Conservation (phyloP, 371 early-diverging fungal genomes). For the Batrachochytrium dendrobatidis region DNA sequence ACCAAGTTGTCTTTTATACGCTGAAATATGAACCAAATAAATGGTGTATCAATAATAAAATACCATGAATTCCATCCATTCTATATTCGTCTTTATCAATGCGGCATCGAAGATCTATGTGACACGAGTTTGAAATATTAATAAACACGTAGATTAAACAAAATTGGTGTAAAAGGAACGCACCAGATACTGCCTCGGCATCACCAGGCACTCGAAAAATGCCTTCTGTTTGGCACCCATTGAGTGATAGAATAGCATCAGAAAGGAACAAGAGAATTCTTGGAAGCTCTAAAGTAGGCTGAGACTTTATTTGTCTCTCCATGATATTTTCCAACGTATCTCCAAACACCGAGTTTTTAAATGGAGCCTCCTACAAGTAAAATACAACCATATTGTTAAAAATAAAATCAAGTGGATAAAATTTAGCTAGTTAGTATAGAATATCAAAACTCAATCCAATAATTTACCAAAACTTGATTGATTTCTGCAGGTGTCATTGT, state of each 20-base stretch:
- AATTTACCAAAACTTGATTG: conserved; percentile 58
- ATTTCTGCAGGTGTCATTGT: conserved; percentile 69
- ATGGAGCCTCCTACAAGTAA: conserved; percentile 65
- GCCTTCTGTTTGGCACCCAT: conserved; percentile 83
- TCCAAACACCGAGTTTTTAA: conserved; percentile 86
- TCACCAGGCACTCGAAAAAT: conserved; percentile 96
- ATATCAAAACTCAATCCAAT: not conserved
- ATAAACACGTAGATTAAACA: not conserved
- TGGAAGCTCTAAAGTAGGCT: conserved; percentile 46
- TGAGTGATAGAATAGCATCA: conserved; percentile 61
- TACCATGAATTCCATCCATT: not conserved
- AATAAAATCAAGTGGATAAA: not conserved
- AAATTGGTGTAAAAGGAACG: conserved; percentile 14
- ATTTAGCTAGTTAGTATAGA: not conserved
- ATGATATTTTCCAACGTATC: conserved; percentile 79
- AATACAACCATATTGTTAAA: not conserved
- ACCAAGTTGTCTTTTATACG: too few relatives aligned
- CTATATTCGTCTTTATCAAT: conserved; percentile 77
- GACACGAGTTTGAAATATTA: conserved; percentile 6
- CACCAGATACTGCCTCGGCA: conserved; percentile 79
- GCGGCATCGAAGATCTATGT: conserved; percentile 47
- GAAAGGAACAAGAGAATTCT: conserved; percentile 78
- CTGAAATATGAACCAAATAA: too few relatives aligned
- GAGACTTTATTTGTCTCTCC: conserved; percentile 41
- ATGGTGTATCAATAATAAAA: too few relatives aligned